phyloP scores from a whole-genome alignment of 208 protist species.

The Trypanosoma lewisi region DNA sequence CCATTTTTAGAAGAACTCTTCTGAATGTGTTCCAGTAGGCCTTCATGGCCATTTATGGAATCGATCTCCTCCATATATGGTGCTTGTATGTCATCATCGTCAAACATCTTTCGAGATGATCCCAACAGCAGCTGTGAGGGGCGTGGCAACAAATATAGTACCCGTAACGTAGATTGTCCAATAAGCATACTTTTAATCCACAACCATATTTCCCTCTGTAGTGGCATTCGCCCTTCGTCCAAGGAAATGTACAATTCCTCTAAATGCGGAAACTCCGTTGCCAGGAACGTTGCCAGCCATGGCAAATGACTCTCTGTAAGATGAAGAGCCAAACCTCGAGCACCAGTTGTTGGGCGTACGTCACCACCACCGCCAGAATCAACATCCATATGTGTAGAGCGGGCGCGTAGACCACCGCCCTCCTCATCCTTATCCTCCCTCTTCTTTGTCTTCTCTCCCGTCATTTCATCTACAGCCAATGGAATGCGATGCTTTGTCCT shows the following conservation, averaged over 20 bases:
- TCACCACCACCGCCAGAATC: constrained; percentile 8
- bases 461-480: constrained; percentile 15
- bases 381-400: not conserved
- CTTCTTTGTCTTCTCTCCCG: constrained; percentile 19
- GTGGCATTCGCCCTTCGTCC: constrained; percentile 26
- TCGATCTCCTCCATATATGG: constrained; percentile 13
- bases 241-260: constrained; percentile 46
- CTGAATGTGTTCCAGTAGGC: not conserved
- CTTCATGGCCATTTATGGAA: not conserved
- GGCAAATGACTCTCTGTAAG: constrained; percentile 51
- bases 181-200: constrained; percentile 40
- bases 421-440: too few relatives aligned
- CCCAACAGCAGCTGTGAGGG: not conserved
- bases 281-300: constrained; percentile 46
- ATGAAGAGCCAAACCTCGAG: constrained; percentile 36
- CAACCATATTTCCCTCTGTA: constrained; percentile 29
- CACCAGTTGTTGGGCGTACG: constrained; percentile 24
- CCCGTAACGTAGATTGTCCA: not conserved
- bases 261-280: constrained; percentile 30
- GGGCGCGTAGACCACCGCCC: constrained; percentile 9
- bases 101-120: constrained; percentile 2
- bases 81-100: constrained; percentile 5
- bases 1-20: not conserved
- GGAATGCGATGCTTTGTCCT: not conserved
- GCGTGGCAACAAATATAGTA: constrained; percentile 8